Evolutionary conservation across 2,329 filamentous ascomycete genomes (phyloP).

Genomic region (Claviceps capensis): DNA sequence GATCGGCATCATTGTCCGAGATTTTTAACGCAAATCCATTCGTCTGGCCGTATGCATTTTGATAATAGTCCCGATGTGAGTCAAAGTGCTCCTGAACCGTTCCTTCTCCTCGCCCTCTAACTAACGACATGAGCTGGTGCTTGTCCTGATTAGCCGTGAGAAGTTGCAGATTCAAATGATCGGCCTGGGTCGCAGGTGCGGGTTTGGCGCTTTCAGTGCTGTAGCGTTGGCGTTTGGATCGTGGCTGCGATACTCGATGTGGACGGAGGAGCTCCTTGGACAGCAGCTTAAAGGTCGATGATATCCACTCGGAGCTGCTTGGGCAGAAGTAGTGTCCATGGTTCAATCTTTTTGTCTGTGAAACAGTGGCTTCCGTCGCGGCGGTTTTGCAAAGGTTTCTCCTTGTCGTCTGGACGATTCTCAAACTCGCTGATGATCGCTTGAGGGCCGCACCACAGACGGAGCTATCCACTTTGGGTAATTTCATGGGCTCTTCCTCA

Average conservation of each 20-base stretch:
- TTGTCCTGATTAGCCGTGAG: constrained; percentile 12
- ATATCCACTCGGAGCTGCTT: constrained; percentile 25
- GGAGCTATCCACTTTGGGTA: constrained; percentile 45
- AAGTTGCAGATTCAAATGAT: constrained; percentile 1
- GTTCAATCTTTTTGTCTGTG: neutral
- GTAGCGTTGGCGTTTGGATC: constrained; percentile 12
- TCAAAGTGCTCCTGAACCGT: constrained; percentile 40
- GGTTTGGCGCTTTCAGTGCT: constrained; percentile 13
- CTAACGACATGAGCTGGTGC: constrained; percentile 37
- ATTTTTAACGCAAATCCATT: constrained; percentile 35
- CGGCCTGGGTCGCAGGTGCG: constrained; percentile 5
- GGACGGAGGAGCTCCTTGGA: constrained; percentile 11
- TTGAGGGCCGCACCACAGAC: constrained; percentile 42
- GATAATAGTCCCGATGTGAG: constrained; percentile 38
- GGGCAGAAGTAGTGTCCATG: constrained; percentile 14
- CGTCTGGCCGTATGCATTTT: constrained; percentile 37
- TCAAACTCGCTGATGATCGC: constrained; percentile 23
- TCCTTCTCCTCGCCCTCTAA: constrained; percentile 34
- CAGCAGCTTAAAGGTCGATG: constrained; percentile 26
- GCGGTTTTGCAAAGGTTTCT: constrained; percentile 15
- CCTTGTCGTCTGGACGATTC: constrained; percentile 9
- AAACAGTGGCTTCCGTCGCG: constrained; percentile 8
- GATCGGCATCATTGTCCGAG: constrained; percentile 36
- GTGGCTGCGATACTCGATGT: neutral
- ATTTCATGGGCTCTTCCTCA: constrained; percentile 47